Evolutionary conservation across 345 rosid species (phyloP).

Genomic region (Citrus reticulata): DNA sequence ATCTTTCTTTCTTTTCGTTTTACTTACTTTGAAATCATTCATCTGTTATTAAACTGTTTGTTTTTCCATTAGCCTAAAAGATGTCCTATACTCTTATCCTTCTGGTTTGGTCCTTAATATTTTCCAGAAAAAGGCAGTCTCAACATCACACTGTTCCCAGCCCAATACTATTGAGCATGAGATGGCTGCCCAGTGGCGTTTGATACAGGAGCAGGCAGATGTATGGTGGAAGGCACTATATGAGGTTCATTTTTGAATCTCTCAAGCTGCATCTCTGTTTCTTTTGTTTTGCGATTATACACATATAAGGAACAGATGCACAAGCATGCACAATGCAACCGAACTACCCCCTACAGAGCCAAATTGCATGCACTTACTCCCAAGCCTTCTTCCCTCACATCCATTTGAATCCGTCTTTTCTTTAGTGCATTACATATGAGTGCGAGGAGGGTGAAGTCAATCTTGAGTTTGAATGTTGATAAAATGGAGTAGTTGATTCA

Average conservation of each 20-base stretch:
- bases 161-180: conserved; percentile 30
- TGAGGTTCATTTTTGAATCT: conserved; percentile 20
- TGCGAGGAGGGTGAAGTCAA: too few relatives aligned
- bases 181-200: conserved; percentile 39
- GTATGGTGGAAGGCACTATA: conserved; percentile 29
- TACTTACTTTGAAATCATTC: neutral
- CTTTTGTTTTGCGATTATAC: neutral
- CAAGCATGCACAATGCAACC: too few relatives aligned
- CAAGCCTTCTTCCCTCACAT: neutral
- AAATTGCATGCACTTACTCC: neutral
- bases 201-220: conserved; percentile 28
- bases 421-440: too few relatives aligned
- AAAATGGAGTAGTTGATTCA: too few relatives aligned
- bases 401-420: neutral
- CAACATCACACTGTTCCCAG: conserved; percentile 46
- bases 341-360: neutral
- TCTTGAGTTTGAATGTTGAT: too few relatives aligned
- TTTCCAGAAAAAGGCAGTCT: conserved; percentile 30
- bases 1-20: neutral
- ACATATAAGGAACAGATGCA: neutral
- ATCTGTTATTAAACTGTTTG: neutral
- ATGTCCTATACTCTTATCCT: neutral
- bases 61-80: neutral
- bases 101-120: neutral
- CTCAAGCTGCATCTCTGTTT: neutral